Conservation (phyloP, 1,284 basidiomycete genomes). For the Puccinia triticina region DNA sequence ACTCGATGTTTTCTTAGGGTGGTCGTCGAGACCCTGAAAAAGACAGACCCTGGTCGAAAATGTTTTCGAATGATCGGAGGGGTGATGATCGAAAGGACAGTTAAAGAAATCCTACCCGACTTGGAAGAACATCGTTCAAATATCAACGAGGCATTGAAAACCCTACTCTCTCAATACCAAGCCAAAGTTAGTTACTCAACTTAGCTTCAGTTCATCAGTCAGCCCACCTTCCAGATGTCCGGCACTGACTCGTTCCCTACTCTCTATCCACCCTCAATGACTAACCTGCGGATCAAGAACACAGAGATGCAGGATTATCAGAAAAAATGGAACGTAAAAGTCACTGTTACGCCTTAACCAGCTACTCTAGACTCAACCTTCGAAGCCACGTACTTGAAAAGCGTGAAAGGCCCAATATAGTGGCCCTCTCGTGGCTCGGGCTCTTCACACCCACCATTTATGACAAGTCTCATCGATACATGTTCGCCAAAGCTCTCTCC, state of each 20-base stretch:
- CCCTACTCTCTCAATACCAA: conserved; percentile 47
- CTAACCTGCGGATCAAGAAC: not conserved
- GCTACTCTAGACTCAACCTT: not conserved
- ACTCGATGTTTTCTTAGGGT: conserved; percentile 67
- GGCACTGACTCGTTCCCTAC: not conserved
- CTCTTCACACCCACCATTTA: not conserved
- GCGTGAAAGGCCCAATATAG: too few species aligned
- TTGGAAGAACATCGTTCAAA: conserved; percentile 82
- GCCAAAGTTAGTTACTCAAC: conserved; percentile 21
- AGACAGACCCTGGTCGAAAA: conserved; percentile 81
- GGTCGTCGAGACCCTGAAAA: conserved; percentile 82
- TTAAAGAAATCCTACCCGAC: conserved; percentile 89
- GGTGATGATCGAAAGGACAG: conserved; percentile 91
- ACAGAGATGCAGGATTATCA: conserved; percentile 47
- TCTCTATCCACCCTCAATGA: not conserved
- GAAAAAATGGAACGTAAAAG: conserved; percentile 50
- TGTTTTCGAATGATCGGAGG: conserved; percentile 97
- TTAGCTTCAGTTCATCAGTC: not conserved
- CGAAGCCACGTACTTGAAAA: not conserved
- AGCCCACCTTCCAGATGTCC: not conserved
- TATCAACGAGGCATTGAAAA: conserved; percentile 63
- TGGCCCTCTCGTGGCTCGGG: not conserved
- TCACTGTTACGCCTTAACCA: conserved; percentile 27
- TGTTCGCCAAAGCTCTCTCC: too few species aligned
- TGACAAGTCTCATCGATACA: too few species aligned